phyloP scores from a whole-genome alignment of 305 asterid species.

The Coffea humblotiana region DNA sequence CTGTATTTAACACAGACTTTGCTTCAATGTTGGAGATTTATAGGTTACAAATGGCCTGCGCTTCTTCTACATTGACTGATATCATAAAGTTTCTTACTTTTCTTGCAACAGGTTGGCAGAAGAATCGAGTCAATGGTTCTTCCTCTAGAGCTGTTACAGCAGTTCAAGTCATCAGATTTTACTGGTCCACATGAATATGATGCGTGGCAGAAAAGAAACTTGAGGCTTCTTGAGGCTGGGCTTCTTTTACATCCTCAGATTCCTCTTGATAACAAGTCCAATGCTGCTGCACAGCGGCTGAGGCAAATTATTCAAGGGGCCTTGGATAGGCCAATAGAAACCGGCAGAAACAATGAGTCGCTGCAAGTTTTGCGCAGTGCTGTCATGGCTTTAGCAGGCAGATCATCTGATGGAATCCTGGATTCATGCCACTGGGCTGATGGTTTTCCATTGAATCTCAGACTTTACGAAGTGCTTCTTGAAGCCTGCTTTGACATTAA shows the following conservation, averaged over 20 bases:
- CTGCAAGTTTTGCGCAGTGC: conserved; percentile 94
- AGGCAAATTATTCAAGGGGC: conserved; percentile 76
- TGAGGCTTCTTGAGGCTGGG: conserved; percentile 84
- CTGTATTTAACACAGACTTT: background rate
- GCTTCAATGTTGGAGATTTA: background rate
- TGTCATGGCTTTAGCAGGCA: conserved; percentile 68
- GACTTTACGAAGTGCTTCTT: conserved; percentile 85
- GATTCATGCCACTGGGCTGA: conserved; percentile 96
- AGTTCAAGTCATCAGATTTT: conserved; percentile 92
- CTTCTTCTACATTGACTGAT: background rate
- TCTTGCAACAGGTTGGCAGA: conserved; percentile 67
- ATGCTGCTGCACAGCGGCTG: conserved; percentile 68
- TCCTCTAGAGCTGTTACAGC: conserved; percentile 92
- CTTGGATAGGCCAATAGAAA: conserved; percentile 81
- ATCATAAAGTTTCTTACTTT: background rate
- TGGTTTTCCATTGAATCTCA: conserved; percentile 84
- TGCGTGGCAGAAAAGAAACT: conserved; percentile 91
- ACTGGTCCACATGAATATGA: conserved; percentile 74
- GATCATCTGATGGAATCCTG: conserved; percentile 68
- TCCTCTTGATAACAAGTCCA: conserved; percentile 64
- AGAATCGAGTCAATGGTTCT: conserved; percentile 73
- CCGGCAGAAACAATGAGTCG: conserved; percentile 89
- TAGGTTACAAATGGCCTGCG: background rate
- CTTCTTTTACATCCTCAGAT: conserved; percentile 81
- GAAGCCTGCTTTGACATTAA: conserved; percentile 81